Base-by-base conservation (phyloP, 169 alveolate species). In the Plasmodium yoelii region DNA sequence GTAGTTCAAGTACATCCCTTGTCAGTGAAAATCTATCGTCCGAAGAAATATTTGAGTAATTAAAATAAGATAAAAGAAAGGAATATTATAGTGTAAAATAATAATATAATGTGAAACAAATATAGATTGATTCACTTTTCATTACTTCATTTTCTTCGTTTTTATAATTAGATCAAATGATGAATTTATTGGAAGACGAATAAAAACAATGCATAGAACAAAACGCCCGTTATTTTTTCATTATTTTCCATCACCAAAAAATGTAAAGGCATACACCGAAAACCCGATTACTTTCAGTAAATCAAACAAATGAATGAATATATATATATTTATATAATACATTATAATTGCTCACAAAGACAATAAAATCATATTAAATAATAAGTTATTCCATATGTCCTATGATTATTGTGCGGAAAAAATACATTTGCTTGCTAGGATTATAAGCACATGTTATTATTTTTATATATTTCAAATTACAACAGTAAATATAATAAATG, bases 261-360 rank as follows among this genome's bases (percentile, higher is more conserved):
- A 84, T 57, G 44, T 84, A 59, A 67, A 46, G 73, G 87, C 91
- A 39, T 84, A 69, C 65, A 84, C 87, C 22, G 91, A 84, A 61
- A 84, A 55, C 67, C 91, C 91, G 24, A 70, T 84, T 19, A 46
- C 91, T 15, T 84, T 84, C 55, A 71, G 91, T 84, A 84, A 67
- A 64, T 22, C 59, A 73, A 44, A 13, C 49, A 71, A 13, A 51
- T 51, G 18, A 13, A 51, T 49, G 6, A 12, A 49, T 51, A 34
- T 34, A 51, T 51, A 51, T 51, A 51, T 34, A 51, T 51, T 8
- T 51, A 51, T 47, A 47, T 47, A 47, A 13, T 51, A 51, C 18
- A 51, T 13, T 13, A 51, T 13, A 51, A 51, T 6, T 51, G 18
- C 9, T 51, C 6, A 51, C 42, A 1, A 4, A 3, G 42, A 34